These are phyloP conservation scores for Solanum clarkiae DNA, from an alignment of 257 asterid genomes.

Conservation along the genomic window DNA sequence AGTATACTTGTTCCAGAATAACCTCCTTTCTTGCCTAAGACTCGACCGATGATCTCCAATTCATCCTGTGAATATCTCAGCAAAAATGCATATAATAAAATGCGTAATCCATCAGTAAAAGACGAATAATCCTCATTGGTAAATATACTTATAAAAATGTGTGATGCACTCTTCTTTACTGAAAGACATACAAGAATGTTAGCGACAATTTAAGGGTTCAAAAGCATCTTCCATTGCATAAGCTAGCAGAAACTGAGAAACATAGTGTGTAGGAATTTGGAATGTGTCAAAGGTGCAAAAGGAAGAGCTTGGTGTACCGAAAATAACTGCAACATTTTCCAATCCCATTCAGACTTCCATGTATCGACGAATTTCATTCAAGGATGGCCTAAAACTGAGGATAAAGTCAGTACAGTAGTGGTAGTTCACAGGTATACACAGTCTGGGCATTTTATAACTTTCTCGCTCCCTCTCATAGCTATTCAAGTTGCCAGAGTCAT, in stretches of 20 bases:
- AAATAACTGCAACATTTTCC: neutral
- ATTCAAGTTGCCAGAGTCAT: neutral
- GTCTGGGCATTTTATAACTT: neutral
- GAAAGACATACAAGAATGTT: neutral
- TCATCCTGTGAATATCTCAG: conserved; percentile 39
- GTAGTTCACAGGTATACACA: neutral
- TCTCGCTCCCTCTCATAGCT: neutral
- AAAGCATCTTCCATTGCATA: neutral
- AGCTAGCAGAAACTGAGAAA: neutral
- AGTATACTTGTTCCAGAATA: conserved; percentile 47
- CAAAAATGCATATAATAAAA: neutral
- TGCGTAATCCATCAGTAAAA: neutral
- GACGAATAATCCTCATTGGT: neutral
- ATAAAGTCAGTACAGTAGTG: neutral
- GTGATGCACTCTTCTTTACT: neutral
- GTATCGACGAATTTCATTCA: neutral
- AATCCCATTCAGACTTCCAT: neutral
- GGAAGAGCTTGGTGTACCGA: neutral
- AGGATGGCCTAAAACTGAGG: neutral
- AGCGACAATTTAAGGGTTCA: neutral
- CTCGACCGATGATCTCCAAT: conserved; percentile 46
- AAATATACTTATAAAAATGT: neutral
- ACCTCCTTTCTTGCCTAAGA: conserved; percentile 39
- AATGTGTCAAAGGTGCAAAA: neutral
- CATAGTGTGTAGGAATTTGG: neutral